phyloP scores from a whole-genome alignment of 441 rosid genomes.

The Manihot esculenta region DNA sequence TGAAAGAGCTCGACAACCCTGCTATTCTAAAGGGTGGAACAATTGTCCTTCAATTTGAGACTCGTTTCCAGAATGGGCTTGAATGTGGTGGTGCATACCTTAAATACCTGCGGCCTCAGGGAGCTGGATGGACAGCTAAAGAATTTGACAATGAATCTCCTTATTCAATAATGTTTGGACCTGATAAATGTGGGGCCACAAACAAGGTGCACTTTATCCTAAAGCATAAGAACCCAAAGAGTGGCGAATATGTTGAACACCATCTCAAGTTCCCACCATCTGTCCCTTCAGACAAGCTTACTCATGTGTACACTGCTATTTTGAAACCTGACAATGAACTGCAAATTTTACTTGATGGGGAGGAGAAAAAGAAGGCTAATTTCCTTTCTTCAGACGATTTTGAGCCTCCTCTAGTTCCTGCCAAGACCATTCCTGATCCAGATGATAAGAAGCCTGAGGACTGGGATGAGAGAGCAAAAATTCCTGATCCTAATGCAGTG shows the following conservation, averaged over 20 bases:
- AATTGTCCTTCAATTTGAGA: slow-evolving; percentile 78
- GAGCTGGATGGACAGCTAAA: slow-evolving; percentile 74
- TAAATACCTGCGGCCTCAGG: slow-evolving; percentile 90
- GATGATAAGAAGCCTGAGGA: slow-evolving; percentile 95
- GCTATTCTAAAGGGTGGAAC: slow-evolving; percentile 76
- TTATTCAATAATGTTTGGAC: slow-evolving; percentile 94
- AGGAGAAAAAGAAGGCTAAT: slow-evolving; percentile 82
- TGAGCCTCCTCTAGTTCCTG: slow-evolving; percentile 81
- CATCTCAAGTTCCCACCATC: slow-evolving; percentile 88
- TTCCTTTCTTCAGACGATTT: slow-evolving; percentile 78
- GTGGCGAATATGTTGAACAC: slow-evolving; percentile 82
- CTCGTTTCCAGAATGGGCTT: slow-evolving; percentile 86
- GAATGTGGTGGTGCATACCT: slow-evolving; percentile 99
- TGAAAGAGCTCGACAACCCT: slow-evolving; percentile 66
- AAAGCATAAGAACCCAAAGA: slow-evolving; percentile 97
- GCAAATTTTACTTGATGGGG: slow-evolving; percentile 73
- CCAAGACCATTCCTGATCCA: slow-evolving; percentile 89
- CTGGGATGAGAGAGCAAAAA: slow-evolving; percentile 90
- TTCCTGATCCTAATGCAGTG: slow-evolving; percentile 74
- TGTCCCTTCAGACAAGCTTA: slow-evolving; percentile 85
- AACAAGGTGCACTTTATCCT: slow-evolving; percentile 96
- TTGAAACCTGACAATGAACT: slow-evolving; percentile 80
- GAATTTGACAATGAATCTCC: slow-evolving; percentile 80
- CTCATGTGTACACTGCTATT: slow-evolving; percentile 92
- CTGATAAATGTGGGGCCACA: slow-evolving; percentile 94